Conservation (phyloP, 129 eudicot genomes). For the Chrysanthemum seticuspe region DNA sequence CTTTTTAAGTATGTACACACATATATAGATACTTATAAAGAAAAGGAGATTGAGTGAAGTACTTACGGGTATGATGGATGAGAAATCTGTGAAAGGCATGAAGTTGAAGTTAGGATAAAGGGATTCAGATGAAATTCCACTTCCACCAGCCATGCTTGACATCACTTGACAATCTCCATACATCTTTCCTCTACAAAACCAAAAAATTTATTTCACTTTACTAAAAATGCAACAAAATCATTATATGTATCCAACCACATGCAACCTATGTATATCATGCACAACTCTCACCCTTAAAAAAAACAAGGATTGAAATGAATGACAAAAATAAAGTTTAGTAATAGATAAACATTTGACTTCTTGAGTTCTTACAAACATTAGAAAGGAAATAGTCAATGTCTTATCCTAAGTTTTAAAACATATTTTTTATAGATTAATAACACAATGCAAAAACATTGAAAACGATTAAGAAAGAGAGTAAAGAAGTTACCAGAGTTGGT, state of each 20-base stretch:
- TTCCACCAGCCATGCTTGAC: constrained; percentile 69
- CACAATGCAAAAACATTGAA: not conserved
- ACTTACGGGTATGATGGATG: constrained; percentile 37
- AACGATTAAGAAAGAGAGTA: constrained; percentile 22
- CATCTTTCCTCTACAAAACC: constrained; percentile 44
- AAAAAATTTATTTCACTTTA: not conserved
- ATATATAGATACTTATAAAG: not conserved
- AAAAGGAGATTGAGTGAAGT: too few species aligned
- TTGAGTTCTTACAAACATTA: constrained; percentile 2
- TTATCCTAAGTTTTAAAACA: not conserved
- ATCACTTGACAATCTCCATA: constrained; percentile 94
- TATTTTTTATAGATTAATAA: not conserved
- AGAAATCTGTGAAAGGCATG: constrained; percentile 72
- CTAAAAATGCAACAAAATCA: not conserved
- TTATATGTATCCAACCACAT: constrained; percentile 1
- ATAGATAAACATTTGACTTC: too few species aligned
- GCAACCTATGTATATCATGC: constrained; percentile 2
- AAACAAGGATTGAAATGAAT: too few species aligned
- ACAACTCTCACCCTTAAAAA: too few species aligned
- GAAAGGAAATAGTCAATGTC: constrained; percentile 15
- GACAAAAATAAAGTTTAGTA: too few species aligned
- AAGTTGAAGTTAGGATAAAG: constrained; percentile 71
- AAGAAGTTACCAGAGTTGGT: constrained; percentile 42
- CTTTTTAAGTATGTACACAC: not conserved
- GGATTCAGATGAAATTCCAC: constrained; percentile 56